Base-by-base conservation (phyloP, 306 rosid species). In the Canavalia ensiformis region DNA sequence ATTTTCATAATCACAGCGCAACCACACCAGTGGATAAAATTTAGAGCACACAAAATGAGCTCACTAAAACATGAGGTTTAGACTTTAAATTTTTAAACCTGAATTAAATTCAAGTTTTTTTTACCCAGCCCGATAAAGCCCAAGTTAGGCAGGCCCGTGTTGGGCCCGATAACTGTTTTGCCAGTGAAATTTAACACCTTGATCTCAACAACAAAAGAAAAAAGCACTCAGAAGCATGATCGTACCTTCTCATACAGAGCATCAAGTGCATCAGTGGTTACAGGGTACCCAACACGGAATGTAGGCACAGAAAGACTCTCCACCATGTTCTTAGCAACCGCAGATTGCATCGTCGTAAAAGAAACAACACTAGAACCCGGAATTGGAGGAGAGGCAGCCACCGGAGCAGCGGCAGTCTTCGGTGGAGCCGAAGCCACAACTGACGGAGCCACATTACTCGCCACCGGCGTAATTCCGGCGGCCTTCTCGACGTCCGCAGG, bases 281-380 rank as follows among this genome's bases (percentile, higher is more conserved):
- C 88, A 0, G 97, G 94, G 81, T 93, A 93, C 30, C 97, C 96
- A 28, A 93, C 96, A 18, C 94, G 90, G 90, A 93, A 93, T 9
- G 96, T 91, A 5, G 97, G 97, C 78, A 93, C 92, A 8, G 88
- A 84, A 42, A 93, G 97, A 79, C 97, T 93, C 31, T 88, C 97
- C 81, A 93, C n/a, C 97, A 93, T 93, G 79, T 91, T 93, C 88
- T 91, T 93, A 10, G 97, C 81, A 10, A 93, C 96, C 2, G 94
- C 94, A 1, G 90, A 87, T 83, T 93, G 97, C 97, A 93, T 91
- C 13, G 97, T 87, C 4, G 97, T 91, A 83, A 93, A 91, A 0
- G 96, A 88, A 77, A 91, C 94, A 41, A 85, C 89, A 0, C 94
- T 90, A 1, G 97, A 93, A 6, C 97, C 97, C 0, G 97, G 94